Evolutionary conservation across 768 basidiomycete species (phyloP).

Genomic region (Boletus insuetus): DNA sequence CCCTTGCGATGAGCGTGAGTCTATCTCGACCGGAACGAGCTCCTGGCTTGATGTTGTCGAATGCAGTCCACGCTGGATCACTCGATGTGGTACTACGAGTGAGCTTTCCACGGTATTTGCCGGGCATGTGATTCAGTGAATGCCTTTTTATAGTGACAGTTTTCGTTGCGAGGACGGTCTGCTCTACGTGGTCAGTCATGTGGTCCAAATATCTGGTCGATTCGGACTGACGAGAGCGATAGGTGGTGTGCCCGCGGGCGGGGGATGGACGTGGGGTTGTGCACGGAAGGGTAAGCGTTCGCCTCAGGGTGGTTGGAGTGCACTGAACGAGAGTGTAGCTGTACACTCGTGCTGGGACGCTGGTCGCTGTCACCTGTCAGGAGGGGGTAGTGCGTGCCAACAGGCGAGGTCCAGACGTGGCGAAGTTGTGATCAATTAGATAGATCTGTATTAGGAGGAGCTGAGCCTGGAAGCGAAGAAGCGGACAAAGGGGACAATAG

Average conservation of each 20-base stretch:
- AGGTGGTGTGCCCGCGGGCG: conserved; percentile 65
- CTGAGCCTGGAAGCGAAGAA: conserved; percentile 10
- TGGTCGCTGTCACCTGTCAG: conserved; percentile 77
- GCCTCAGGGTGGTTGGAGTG: background rate
- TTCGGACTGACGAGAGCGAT: background rate
- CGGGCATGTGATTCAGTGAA: background rate
- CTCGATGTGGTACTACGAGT: conserved; percentile 78
- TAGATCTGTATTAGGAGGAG: conserved; percentile 7
- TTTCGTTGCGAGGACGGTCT: conserved; percentile 82
- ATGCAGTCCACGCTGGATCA: conserved; percentile 66
- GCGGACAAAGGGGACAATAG: conserved; percentile 23
- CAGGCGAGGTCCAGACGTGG: conserved; percentile 40
- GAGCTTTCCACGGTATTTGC: conserved; percentile 19
- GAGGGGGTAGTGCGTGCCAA: conserved; percentile 74
- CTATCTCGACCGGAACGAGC: background rate
- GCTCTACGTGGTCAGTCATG: conserved; percentile 62
- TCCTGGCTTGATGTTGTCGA: conserved; percentile 6
- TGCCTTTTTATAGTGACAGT: conserved; percentile 45
- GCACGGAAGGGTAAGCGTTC: conserved; percentile 61
- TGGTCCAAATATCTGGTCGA: background rate
- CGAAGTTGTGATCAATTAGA: conserved; percentile 19
- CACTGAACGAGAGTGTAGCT: conserved; percentile 41
- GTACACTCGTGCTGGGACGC: conserved; percentile 60
- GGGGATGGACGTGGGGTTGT: conserved; percentile 67
- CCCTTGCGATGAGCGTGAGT: conserved; percentile 61